Evolutionary conservation across 2,329 filamentous ascomycete species (phyloP), one percentile per base, ranked within the genome.

Genomic region (Aspergillus texensis): DNA sequence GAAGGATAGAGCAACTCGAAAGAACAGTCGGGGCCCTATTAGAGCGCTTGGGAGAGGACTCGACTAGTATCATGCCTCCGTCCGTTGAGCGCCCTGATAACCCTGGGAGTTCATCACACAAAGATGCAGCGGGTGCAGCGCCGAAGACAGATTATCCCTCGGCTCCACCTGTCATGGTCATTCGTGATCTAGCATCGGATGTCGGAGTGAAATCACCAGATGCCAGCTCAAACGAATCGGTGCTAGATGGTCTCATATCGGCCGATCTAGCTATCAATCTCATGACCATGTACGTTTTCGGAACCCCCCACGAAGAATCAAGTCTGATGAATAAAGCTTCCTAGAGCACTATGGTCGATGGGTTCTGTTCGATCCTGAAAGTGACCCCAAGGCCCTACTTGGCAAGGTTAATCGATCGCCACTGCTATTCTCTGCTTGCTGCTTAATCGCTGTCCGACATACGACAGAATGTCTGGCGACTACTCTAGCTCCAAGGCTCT

Each of bases 331-430:
- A 39, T 53, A 39, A n/a, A 77, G 68, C 57, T 82, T 82, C 60
- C 71, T 76, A 30, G 72, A 77, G 55, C 72, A 81, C 62, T 81
- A 81, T 62, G 79, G 79, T n/a, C 72, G 77, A 21, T 82, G 79
- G 79, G 76, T 81, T 9, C 70, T 72, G 8, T 80, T 80, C 57
- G 73, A 74, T 30, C 67, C 72, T 1, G 66, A 68, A 21, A 69
- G 64, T 9, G 65, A 76, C 16, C 68, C 74, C 0, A 63, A 66
- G 4, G 62, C 63, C 1, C 59, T 81, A 5, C 67, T 81, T 1
- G 60, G 68, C n/a, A 68, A 72, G 32, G 71, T 79, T 16, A 73
- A 74, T 19, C 73, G 69, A 43, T 81, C 77, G 2, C 77, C 79
- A 2, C 59, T 81, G 16, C 72, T 82, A 12, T 70, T 81, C 10